Percentiles rank a stretch among this genome's conserved stretches.
These are phyloP conservation scores for Penicillium sp. DNA, from an alignment of 2,329 filamentous ascomycete genomes.

Conservation along the genomic window DNA sequence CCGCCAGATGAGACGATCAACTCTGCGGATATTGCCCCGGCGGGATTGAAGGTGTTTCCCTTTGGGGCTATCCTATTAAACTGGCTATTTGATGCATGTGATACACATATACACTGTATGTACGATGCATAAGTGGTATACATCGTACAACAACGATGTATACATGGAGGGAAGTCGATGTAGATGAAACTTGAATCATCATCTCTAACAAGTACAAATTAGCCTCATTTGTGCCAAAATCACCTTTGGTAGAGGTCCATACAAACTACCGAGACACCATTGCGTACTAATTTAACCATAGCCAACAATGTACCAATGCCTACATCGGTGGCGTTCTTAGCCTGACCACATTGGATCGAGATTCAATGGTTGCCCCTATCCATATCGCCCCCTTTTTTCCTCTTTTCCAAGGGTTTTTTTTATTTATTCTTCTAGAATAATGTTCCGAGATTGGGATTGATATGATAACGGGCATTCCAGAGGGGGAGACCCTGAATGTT, in stretches of 20 bases:
- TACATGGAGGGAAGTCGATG: not conserved
- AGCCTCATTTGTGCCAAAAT: not conserved
- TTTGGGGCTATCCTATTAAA: not conserved
- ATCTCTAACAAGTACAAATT: not conserved
- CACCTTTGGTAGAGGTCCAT: not conserved
- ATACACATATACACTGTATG: not conserved
- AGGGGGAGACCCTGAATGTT: slow-evolving; percentile 10
- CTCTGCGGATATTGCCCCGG: slow-evolving; percentile 9
- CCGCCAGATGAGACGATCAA: slow-evolving; percentile 11
- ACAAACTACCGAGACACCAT: not conserved
- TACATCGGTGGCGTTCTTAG: slow-evolving; percentile 30
- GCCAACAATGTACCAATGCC: slow-evolving; percentile 19
- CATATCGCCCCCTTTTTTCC: slow-evolving; percentile 8
- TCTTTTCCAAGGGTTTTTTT: not conserved
- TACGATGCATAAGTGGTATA: not conserved
- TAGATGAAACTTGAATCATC: not conserved
- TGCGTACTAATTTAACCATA: slow-evolving; percentile 7
- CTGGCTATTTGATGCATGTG: not conserved
- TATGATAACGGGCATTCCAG: slow-evolving; percentile 24
- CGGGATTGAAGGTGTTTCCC: slow-evolving; percentile 5
- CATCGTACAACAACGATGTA: too few relatives aligned
- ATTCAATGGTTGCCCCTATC: slow-evolving; percentile 14
- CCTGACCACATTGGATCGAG: slow-evolving; percentile 8
- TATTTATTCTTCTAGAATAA: not conserved
- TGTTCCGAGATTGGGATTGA: slow-evolving; percentile 15